Conservation (phyloP, 805 yeast genomes). For the Kazachstania africana region DNA sequence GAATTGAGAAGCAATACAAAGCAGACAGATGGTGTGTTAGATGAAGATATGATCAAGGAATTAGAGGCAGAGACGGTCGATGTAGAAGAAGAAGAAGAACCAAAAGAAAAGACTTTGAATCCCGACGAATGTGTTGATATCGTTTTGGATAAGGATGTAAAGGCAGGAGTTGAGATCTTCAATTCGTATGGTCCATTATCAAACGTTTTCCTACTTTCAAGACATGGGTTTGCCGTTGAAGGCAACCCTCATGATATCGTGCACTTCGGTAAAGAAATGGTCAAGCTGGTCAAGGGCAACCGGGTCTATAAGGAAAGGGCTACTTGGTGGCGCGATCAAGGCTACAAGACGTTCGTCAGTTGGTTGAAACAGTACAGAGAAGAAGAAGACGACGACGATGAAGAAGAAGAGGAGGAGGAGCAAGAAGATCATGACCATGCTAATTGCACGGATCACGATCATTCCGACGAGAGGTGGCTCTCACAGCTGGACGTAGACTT, state of each 20-base stretch:
- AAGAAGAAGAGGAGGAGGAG: slow-evolving; percentile 8
- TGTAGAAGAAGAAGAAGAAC: slow-evolving; percentile 6
- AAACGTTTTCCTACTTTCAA: slow-evolving; percentile 53
- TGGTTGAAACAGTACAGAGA: slow-evolving; percentile 10
- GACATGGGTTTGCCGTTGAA: slow-evolving; percentile 65
- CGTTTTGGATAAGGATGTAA: slow-evolving; percentile 33
- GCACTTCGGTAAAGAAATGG: slow-evolving; percentile 33
- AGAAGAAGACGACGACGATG: slow-evolving; percentile 8
- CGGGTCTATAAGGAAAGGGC: slow-evolving; percentile 7
- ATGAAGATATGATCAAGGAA: slow-evolving; percentile 19
- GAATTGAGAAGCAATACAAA: slow-evolving; percentile 5
- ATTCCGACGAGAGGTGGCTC: slow-evolving; percentile 26
- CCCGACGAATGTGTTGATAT: slow-evolving; percentile 61
- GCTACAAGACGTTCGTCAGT: slow-evolving; percentile 6
- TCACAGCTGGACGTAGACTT: slow-evolving; percentile 29
- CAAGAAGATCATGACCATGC: slow-evolving; percentile 13
- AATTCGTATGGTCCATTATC: slow-evolving; percentile 73
- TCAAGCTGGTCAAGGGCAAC: slow-evolving; percentile 6
- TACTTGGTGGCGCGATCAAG: slow-evolving; percentile 18
- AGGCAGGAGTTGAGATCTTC: slow-evolving; percentile 49
- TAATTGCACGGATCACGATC: slow-evolving; percentile 7
- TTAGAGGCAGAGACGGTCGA: slow-evolving; percentile 16
- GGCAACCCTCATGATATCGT: slow-evolving; percentile 46
- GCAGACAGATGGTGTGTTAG: slow-evolving; percentile 7
- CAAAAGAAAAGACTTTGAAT: slow-evolving; percentile 9